Evolutionary conservation across 148 eudicot species (phyloP), one percentile per base, ranked within the genome.

Genomic region (Beta vulgaris): DNA sequence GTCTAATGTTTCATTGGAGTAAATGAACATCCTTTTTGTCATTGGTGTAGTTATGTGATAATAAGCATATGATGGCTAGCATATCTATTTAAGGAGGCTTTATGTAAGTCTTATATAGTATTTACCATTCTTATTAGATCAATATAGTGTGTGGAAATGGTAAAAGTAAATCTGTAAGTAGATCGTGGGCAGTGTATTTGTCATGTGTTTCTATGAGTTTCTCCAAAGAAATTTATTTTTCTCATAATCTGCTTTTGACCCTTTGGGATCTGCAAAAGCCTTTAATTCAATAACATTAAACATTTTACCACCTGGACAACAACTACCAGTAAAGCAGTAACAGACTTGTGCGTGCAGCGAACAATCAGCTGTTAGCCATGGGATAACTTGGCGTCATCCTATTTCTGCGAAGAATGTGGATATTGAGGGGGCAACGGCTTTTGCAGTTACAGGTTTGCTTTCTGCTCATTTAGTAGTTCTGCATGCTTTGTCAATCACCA

Each of bases 331-430:
- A 12, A 59, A 19, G 29, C 23, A 6, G 44, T 63, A 63, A 23
- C 21, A 53, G 12, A 28, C 44, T 59, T 64, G 35, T 75, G 36
- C 23, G 60, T 84, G 29, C 85, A 94, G 98, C 85, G 98, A 94
- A 79, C 83, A 82, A 73, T 94, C 98, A 74, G 98, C 93, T 82
- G 89, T 91, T 68, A 90, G 98, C 78, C 98, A 94, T 79, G 76
- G 89, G 44, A 85, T 89, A 69, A 88, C 95, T 54, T 87, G 92
- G 97, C 84, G 83, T 59, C 77, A 82, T 84, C 78, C 93, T 83
- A 44, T 94, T 48, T 69, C 89, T 72, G 98, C 71, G 58, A 90
- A 83, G 82, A 81, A 76, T 77, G 96, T 87, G n/a, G 88, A 85
- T 67, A 90, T 94, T 65, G 80, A 81, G 80, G 98, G 98, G 81